Percentiles rank a stretch among this genome's conserved stretches.
These are phyloP conservation scores for Aspergillus pseudoterreus DNA, from an alignment of 2,329 filamentous ascomycete species.

Conservation along the genomic window DNA sequence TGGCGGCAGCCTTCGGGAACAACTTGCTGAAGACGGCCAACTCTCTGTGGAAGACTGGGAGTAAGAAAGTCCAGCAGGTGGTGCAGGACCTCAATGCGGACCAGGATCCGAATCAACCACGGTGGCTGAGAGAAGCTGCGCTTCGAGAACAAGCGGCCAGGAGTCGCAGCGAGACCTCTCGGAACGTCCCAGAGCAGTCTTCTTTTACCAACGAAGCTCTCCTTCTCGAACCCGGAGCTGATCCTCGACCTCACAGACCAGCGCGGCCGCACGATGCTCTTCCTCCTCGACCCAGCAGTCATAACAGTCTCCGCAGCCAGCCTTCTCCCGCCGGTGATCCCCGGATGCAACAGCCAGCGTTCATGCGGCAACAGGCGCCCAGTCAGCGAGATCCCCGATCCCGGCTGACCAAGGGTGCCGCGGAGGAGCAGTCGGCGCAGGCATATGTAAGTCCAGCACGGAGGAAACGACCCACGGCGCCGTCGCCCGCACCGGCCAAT, in stretches of 20 bases:
- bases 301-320: slow-evolving; percentile 18
- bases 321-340: slow-evolving; percentile 21
- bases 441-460: slow-evolving; percentile 85
- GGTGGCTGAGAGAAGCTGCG: slow-evolving; percentile 83
- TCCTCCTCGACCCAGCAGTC: slow-evolving; percentile 16
- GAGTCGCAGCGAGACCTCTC: slow-evolving; percentile 19
- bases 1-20: slow-evolving; percentile 76
- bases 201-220: slow-evolving; percentile 58
- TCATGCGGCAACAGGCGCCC: slow-evolving; percentile 53
- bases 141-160: slow-evolving; percentile 23
- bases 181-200: slow-evolving; percentile 16
- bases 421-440: slow-evolving; percentile 76
- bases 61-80: slow-evolving; percentile 88
- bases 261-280: slow-evolving; percentile 20
- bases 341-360: slow-evolving; percentile 40
- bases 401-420: slow-evolving; percentile 66
- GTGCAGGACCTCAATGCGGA: slow-evolving; percentile 77
- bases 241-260: slow-evolving; percentile 24
- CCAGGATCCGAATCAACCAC: slow-evolving; percentile 76
- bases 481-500: slow-evolving; percentile 45
- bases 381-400: slow-evolving; percentile 49
- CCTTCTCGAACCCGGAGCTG: slow-evolving; percentile 30
- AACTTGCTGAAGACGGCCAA: slow-evolving; percentile 91
- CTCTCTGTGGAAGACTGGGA: slow-evolving; percentile 88
- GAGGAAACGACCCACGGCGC: slow-evolving; percentile 59